A percentile compares a stretch with the other conserved stretches of the same genome.
These are phyloP conservation scores for Datura wrightii DNA, from an alignment of 257 asterid species.

Conservation along the genomic window DNA sequence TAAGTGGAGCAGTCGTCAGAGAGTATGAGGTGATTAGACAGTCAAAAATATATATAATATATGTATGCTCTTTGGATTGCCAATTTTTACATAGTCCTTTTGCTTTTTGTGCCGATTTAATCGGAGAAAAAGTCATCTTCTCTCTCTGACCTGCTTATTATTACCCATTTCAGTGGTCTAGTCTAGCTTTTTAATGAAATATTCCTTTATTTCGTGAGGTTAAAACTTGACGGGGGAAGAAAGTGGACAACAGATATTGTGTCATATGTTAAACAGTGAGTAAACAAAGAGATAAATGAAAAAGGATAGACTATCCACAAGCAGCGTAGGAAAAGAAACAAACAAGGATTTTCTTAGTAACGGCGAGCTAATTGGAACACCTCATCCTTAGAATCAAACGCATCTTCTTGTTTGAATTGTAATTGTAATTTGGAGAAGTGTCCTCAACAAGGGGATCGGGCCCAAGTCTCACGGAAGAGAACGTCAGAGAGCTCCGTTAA, in stretches of 20 bases:
- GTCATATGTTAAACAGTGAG: slow-evolving; percentile 1
- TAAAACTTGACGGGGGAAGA: slow-evolving; percentile 11
- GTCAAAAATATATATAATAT: neutral
- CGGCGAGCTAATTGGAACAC: neutral
- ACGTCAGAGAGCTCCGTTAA: neutral
- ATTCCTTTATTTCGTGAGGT: slow-evolving; percentile 17
- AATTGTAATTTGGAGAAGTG: neutral
- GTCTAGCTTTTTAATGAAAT: neutral
- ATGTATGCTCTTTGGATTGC: slow-evolving; percentile 25
- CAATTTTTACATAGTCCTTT: slow-evolving; percentile 14
- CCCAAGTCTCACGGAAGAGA: neutral
- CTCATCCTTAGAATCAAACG: neutral
- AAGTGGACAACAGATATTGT: neutral
- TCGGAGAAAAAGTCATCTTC: slow-evolving; percentile 12
- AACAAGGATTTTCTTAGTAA: neutral
- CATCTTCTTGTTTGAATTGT: neutral
- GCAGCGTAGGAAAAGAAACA: neutral
- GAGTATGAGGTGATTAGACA: slow-evolving; percentile 30
- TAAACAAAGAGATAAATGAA: neutral
- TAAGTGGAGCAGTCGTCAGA: slow-evolving; percentile 24
- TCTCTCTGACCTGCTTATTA: neutral
- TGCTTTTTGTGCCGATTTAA: slow-evolving; percentile 3
- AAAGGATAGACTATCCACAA: neutral
- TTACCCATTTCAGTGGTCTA: neutral
- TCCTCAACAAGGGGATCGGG: neutral